Evolutionary conservation across 495 filamentous ascomycete genomes (phyloP), one percentile per base, ranked within the genome.

Genomic region (Podospora australis): DNA sequence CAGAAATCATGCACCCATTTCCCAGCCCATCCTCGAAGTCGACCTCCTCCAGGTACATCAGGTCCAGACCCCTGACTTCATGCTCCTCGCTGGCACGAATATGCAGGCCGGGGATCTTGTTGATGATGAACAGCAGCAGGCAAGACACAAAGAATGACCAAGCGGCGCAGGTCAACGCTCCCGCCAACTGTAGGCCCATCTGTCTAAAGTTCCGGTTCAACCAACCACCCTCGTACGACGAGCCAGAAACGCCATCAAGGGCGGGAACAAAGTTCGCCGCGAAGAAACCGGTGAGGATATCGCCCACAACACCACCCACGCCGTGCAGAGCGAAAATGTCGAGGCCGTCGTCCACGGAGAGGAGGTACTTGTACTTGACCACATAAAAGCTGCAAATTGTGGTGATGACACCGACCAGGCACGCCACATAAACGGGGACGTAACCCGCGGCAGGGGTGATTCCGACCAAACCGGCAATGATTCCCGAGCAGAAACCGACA

Each of bases 401-500:
- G 20, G 90, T 87, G 14, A 85, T 77, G 46, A 95, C 69, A 47
- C 91, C 91, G 38, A 95, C 78, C 52, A 90, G 70, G 50, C 95
- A 77, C 47, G 83, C 85, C 4, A 79, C 89, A 82, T 90, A 95
- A 6, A 90, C 88, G 22, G 53, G 53, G 17, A 55, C 86, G 79
- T 55, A 59, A 22, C 87, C 87, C 20, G 86, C 86, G 6, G 86
- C 87, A 6, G 87, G 87, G 3, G 87, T 92, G 17, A 88, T 88
- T 41, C 87, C 87, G 7, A 97, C 91, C 22, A 92, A 76, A 39
- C 87, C 87, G 0, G 86, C 85, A 59, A 92, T 92, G 55, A 82
- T 79, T 32, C 91, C 91, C 20, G 90, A 95, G 70, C 91, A 97
- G 81, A 90, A 94, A 25, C 90, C 91, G 49, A 95, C 90, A 78